Base-by-base conservation (phyloP, 352 stramenopile genomes). In the Phytophthora citrophthora region DNA sequence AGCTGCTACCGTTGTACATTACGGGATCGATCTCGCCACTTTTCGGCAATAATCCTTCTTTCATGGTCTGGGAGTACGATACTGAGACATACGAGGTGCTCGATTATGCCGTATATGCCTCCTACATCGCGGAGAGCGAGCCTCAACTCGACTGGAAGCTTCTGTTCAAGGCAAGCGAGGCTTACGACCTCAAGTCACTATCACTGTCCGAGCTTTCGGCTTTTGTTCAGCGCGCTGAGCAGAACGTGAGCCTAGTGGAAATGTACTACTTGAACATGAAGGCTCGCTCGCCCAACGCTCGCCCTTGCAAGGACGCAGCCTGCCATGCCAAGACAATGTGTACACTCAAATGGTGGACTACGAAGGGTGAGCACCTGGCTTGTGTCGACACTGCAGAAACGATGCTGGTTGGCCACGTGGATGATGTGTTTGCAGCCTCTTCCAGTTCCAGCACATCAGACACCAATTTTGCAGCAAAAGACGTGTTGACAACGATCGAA, bases 41-140 rank as follows among this genome's bases (percentile, higher is more conserved):
- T 2, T 98, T 97, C 47, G 86, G 88, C 29, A 97, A 96, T 72
- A 95, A 98, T 68, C 94, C 94, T 26, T 96, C 89, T 20, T 98
- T 97, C 59, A 94, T 91, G 73, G 76, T 94, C 13, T 96, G 88
- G 88, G 83, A 94, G 8, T 90, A 88, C 49, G 76, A 94, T 48
- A 50, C 67, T 0, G 71, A 81, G 29, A 94, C 86, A 4, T 93
- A 93, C 47, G 81, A 95, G 26, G 57, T 96, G 27, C 27, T 92
- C 5, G 85, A 96, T 57, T 95, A 82, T 47, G 74, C 79, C 29
- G 84, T 96, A 24, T 93, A 94, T 66, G 86, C 70, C 7, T 90
- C 79, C 6, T 77, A 93, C 53, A 89, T 95, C 46, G 75, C 79
- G 1, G 60, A 80, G 8, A 74, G 29, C 9, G 68, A 79, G 11